phyloP scores from a whole-genome alignment of 257 asterid genomes.

The Gynochthodes officinalis region DNA sequence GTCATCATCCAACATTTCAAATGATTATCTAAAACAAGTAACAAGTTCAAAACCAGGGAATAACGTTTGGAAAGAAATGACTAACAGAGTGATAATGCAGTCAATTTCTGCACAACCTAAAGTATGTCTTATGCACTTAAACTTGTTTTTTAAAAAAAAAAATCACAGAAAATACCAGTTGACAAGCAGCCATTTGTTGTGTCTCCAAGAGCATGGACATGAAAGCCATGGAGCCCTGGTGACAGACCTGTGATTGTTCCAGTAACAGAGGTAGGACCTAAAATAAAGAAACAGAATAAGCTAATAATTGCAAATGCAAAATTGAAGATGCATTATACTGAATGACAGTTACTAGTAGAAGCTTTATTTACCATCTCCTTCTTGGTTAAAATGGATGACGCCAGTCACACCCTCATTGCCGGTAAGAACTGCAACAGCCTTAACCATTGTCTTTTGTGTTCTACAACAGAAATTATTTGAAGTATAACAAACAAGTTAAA shows the following conservation, averaged over 20 bases:
- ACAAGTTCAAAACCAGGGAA: too few species aligned
- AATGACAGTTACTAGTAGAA: background rate
- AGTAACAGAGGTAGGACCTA: slow-evolving; percentile 76
- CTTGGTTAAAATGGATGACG: slow-evolving; percentile 63
- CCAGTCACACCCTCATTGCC: slow-evolving; percentile 85
- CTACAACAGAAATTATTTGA: slow-evolving; percentile 24
- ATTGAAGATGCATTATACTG: background rate
- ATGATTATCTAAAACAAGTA: background rate
- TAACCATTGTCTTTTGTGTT: slow-evolving; percentile 78
- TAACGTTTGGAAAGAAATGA: background rate
- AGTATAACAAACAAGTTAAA: background rate
- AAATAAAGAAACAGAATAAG: background rate
- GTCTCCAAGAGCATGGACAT: slow-evolving; percentile 98
- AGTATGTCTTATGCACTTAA: background rate
- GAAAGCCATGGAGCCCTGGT: slow-evolving; percentile 95
- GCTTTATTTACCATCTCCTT: slow-evolving; percentile 68
- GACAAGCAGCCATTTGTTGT: slow-evolving; percentile 98
- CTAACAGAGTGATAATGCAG: background rate
- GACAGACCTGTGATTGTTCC: slow-evolving; percentile 76
- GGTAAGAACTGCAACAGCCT: slow-evolving; percentile 86
- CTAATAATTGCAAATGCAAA: background rate
- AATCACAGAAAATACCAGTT: slow-evolving; percentile 50
- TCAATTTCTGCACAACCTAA: background rate
- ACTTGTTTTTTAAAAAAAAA: background rate
- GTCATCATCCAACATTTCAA: too few species aligned